phyloP scores from a whole-genome alignment of 108 stramenopile species.

The Phaeodactylum tricornutum region DNA sequence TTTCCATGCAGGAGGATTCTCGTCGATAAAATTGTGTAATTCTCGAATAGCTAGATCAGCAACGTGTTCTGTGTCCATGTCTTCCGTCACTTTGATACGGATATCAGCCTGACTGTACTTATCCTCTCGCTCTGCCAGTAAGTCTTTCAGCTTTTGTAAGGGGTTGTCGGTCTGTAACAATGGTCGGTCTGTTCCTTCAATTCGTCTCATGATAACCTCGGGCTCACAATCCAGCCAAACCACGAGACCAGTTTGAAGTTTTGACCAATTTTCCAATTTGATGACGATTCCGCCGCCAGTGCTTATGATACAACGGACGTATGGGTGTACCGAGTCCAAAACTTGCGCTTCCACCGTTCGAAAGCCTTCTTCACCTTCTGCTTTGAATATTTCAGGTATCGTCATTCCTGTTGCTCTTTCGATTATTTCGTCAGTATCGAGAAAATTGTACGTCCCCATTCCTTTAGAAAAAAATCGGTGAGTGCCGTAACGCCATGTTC shows the following conservation, averaged over 20 bases:
- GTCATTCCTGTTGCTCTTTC: conserved; percentile 63
- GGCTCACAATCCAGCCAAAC: conserved; percentile 81
- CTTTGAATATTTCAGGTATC: conserved; percentile 77
- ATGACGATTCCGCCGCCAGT: conserved; percentile 82
- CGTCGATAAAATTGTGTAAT: conserved; percentile 81
- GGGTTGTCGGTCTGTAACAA: conserved; percentile 73
- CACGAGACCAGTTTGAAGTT: conserved; percentile 88
- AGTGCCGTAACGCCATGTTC: neutral
- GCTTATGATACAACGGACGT: conserved; percentile 72
- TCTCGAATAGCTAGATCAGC: conserved; percentile 48
- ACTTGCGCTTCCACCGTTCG: conserved; percentile 79
- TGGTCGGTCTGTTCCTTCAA: conserved; percentile 74
- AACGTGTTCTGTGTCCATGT: conserved; percentile 36
- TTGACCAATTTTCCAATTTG: conserved; percentile 76
- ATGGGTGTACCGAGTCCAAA: conserved; percentile 72
- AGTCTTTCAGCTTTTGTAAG: conserved; percentile 38
- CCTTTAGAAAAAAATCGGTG: conserved; percentile 12
- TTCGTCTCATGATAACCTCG: conserved; percentile 63
- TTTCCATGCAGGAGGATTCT: conserved; percentile 87
- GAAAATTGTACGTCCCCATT: conserved; percentile 86
- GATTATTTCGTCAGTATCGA: conserved; percentile 85
- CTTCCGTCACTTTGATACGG: conserved; percentile 38
- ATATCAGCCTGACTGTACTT: conserved; percentile 83
- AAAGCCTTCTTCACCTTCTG: conserved; percentile 85
- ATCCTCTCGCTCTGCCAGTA: conserved; percentile 45